Evolutionary conservation across 75 land plant genomes (phyloP).

Genomic region (Gnetum montanum): DNA sequence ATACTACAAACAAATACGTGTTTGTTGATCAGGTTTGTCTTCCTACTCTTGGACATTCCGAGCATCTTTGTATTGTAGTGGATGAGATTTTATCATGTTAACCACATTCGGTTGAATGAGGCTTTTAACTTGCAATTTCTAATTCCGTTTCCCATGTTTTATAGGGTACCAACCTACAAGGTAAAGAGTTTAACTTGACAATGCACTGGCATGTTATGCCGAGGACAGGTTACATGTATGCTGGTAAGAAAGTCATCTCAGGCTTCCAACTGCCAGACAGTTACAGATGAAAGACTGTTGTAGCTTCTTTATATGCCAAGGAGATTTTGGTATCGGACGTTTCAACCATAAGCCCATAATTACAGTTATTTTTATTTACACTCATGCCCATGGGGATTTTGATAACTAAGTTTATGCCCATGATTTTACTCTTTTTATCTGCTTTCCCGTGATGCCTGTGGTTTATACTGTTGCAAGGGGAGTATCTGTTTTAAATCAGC

Average conservation of each 20-base stretch:
- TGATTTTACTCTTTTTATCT: too few relatives aligned
- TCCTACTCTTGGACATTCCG: neutral
- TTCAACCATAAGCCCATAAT: too few relatives aligned
- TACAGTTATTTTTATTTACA: too few relatives aligned
- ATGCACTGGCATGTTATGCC: conserved; percentile 95
- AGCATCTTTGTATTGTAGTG: neutral
- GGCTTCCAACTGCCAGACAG: conserved; percentile 63
- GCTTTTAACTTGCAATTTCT: neutral
- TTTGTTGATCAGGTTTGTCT: conserved; percentile 68
- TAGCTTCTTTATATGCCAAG: too few relatives aligned
- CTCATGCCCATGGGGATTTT: too few relatives aligned
- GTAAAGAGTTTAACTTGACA: conserved; percentile 77
- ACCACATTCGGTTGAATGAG: too few relatives aligned
- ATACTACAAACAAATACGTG: conserved; percentile 62
- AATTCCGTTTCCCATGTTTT: neutral
- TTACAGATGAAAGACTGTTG: too few relatives aligned
- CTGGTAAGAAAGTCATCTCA: conserved; percentile 57
- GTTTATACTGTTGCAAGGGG: too few relatives aligned
- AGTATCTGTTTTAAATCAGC: too few relatives aligned
- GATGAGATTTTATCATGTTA: neutral
- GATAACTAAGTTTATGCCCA: too few relatives aligned
- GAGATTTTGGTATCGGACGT: too few relatives aligned
- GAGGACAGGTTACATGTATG: conserved; percentile 68
- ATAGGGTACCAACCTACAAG: conserved; percentile 73
- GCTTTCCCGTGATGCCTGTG: too few relatives aligned